Base-by-base conservation (phyloP, 208 protist genomes). In the Acanthamoeba healyi region DNA sequence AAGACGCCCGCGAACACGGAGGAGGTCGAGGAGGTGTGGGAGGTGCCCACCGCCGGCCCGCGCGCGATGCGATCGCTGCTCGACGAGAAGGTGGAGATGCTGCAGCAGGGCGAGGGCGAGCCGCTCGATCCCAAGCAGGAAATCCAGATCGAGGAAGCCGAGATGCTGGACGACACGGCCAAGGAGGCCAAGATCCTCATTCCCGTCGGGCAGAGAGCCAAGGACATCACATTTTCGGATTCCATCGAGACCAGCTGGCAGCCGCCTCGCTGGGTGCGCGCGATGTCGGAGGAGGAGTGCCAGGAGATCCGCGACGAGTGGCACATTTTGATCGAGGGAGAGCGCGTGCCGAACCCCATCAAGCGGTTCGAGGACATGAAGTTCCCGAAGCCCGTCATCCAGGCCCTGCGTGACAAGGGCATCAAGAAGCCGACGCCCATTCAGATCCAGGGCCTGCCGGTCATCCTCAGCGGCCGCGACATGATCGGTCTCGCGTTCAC, bases 401-500 rank as follows among this genome's bases (percentile, higher is more conserved):
- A 97, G 10, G 36, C 44, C 9, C 89, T 99, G 1, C 36, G 84
- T 3, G 34, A 61, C 32, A 96, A 96, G 51, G 97, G 97, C 65
- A 98, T 99, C 63, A 89, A 92, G 22, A 94, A 94, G 42, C 98
- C 98, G 6, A 98, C 98, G 24, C 98, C 98, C 14, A 98, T 99
- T 95, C 98, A 99, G 94, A 97, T 98, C 19, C 98, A 98, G 92
- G 98, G 97, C 34, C 29, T 98, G n/a, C 98, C 98, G 0, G 96
- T 97, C 12, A 93, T 95, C n/a, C 91, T 98, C 10, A 94, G 89
- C 29, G 98, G 98, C 17, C 89, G 98, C n/a, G 98, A 99, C 93
- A 97, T 98, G 95, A 98, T 99, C 91, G 98, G 98, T 67, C 98
- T 99, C n/a, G 98, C 98, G 1, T 98, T 97, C 94, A 99, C 98